A percentile compares a stretch with the other conserved stretches of the same genome.
Conservation (phyloP, 768 basidiomycete species). For the Tulasnella sp. region DNA sequence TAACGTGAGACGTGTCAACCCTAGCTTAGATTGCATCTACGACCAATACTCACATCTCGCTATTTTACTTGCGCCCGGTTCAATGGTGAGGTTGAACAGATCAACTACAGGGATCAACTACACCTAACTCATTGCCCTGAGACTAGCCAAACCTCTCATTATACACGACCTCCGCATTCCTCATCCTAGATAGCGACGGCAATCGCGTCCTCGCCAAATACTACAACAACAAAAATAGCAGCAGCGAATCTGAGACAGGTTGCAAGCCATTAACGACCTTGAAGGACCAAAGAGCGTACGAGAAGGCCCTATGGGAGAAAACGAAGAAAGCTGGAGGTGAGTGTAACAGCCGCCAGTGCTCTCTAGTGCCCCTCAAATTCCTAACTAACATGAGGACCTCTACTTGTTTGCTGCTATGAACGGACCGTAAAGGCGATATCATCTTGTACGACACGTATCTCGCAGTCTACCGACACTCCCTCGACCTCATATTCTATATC, state of each 20-base stretch:
- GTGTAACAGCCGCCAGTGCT: slow-evolving; percentile 21
- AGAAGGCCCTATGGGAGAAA: slow-evolving; percentile 92
- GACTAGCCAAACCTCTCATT: slow-evolving; percentile 60
- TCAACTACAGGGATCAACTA: background rate
- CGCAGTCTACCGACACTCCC: slow-evolving; percentile 87
- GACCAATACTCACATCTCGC: background rate
- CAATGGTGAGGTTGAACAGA: slow-evolving; percentile 1
- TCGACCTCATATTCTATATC: slow-evolving; percentile 93
- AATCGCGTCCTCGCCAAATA: slow-evolving; percentile 94
- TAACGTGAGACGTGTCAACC: too few species aligned
- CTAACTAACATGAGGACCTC: background rate
- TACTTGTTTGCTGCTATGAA: background rate
- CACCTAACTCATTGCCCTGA: background rate
- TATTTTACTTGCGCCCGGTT: background rate
- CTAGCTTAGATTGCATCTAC: background rate
- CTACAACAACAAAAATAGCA: slow-evolving; percentile 47
- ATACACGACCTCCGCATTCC: slow-evolving; percentile 75
- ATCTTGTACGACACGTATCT: slow-evolving; percentile 83
- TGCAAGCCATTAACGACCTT: slow-evolving; percentile 49
- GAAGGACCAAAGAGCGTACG: slow-evolving; percentile 92
- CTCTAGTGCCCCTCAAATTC: background rate
- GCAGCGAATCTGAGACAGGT: slow-evolving; percentile 34
- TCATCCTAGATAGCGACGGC: slow-evolving; percentile 92
- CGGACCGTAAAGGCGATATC: slow-evolving; percentile 61
- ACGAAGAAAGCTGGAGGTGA: slow-evolving; percentile 87